phyloP scores from a whole-genome alignment of 1,139 yeast genomes.

The Kodamaea sp. region DNA sequence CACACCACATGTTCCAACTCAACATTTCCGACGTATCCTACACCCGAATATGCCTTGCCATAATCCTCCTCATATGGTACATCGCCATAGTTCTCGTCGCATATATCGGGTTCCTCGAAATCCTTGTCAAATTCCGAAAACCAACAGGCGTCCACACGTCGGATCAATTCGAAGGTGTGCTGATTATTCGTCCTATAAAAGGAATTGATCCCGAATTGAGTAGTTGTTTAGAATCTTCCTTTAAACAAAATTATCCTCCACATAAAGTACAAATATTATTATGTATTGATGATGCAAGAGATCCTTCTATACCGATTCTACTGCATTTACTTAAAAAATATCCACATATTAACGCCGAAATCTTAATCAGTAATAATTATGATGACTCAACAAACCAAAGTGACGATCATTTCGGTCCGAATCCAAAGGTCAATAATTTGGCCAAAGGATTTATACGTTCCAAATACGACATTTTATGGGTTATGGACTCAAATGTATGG shows the following conservation, averaged over 20 bases:
- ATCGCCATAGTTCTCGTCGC: constrained; percentile 42
- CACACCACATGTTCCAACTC: neutral
- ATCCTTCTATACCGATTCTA: constrained; percentile 64
- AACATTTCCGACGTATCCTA: constrained; percentile 5
- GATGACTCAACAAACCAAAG: constrained; percentile 21
- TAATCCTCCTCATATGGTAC: constrained; percentile 39
- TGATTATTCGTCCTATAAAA: constrained; percentile 77
- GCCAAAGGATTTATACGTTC: constrained; percentile 73
- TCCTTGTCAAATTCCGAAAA: constrained; percentile 33
- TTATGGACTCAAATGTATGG: constrained; percentile 88
- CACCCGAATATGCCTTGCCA: constrained; percentile 11
- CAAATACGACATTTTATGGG: constrained; percentile 74
- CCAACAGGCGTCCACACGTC: constrained; percentile 18
- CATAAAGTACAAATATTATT: constrained; percentile 64
- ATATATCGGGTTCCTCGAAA: constrained; percentile 45
- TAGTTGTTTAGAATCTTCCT: constrained; percentile 64
- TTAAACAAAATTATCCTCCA: constrained; percentile 63
- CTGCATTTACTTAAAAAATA: constrained; percentile 47
- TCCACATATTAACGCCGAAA: constrained; percentile 56
- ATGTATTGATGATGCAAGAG: constrained; percentile 64
- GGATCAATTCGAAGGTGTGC: constrained; percentile 55
- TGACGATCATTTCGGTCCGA: constrained; percentile 67
- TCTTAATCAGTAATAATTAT: constrained; percentile 47
- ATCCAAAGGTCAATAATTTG: constrained; percentile 84
- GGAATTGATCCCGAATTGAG: constrained; percentile 79